Percentiles rank a stretch among this genome's conserved stretches.
phyloP scores from a whole-genome alignment of 192 early-diverging fungal species.

The Backusella liffmaniae region DNA sequence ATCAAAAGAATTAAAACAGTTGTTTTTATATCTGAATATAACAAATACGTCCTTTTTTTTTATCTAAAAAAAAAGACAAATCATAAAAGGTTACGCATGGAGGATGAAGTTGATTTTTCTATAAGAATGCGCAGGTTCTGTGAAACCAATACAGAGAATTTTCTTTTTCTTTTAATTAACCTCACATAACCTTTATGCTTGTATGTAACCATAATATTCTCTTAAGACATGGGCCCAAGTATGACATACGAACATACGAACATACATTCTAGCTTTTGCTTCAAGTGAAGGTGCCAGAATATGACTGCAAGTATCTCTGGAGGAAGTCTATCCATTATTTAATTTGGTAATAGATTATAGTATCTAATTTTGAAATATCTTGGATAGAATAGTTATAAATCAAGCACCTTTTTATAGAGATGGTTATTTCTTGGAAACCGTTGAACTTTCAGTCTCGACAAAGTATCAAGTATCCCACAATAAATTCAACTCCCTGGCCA shows the following conservation, averaged over 20 bases:
- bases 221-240: background rate
- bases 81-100: background rate
- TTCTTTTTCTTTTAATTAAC: background rate
- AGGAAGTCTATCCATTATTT: background rate
- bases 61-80: background rate
- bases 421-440: background rate
- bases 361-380: background rate
- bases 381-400: background rate
- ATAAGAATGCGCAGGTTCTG: background rate
- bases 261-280: background rate
- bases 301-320: background rate
- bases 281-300: background rate
- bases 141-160: background rate
- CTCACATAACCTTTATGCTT: background rate
- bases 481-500: background rate
- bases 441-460: background rate
- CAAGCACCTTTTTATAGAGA: background rate
- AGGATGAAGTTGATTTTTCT: no score
- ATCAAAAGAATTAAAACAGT: no score
- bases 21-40: no score
- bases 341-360: no score
- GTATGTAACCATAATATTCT: background rate
- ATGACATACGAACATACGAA: background rate
- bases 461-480: background rate
- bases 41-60: no score